phyloP scores from a whole-genome alignment of 2,329 filamentous ascomycete species.

The Xylariaceae sp. region DNA sequence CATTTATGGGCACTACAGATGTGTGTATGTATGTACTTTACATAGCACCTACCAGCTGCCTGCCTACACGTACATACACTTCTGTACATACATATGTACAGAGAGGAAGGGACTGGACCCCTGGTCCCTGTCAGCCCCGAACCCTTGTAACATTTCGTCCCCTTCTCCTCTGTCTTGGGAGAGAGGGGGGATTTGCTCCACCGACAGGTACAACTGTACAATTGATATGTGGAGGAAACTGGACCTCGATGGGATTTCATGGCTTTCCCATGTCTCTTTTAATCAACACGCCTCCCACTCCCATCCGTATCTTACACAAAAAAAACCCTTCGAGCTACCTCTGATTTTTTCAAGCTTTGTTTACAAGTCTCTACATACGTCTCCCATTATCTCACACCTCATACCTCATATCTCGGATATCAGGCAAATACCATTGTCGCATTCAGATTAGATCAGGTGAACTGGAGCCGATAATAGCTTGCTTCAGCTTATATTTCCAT shows the following conservation, averaged over 20 bases:
- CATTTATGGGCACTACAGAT: not conserved
- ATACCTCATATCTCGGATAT: not conserved
- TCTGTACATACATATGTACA: conserved; percentile 4
- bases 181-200: conserved; percentile 3
- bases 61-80: too few species aligned
- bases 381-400: not conserved
- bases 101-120: conserved; percentile 1
- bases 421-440: not conserved
- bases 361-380: not conserved
- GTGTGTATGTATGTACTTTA: not conserved
- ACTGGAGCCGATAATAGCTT: not conserved
- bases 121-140: conserved; percentile 18
- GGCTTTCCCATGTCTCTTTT: conserved; percentile 38
- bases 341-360: conserved; percentile 13
- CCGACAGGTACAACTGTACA: conserved; percentile 13
- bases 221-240: conserved; percentile 25
- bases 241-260: conserved; percentile 36
- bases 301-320: conserved; percentile 26
- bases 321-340: conserved; percentile 17
- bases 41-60: not conserved
- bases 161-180: not conserved
- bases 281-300: conserved; percentile 33
- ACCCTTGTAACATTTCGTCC: conserved; percentile 12
- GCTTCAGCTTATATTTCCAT: not conserved
- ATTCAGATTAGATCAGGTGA: not conserved